These are phyloP conservation scores for Passalora sequoiae DNA, from an alignment of 2,329 filamentous ascomycete species.

Conservation along the genomic window DNA sequence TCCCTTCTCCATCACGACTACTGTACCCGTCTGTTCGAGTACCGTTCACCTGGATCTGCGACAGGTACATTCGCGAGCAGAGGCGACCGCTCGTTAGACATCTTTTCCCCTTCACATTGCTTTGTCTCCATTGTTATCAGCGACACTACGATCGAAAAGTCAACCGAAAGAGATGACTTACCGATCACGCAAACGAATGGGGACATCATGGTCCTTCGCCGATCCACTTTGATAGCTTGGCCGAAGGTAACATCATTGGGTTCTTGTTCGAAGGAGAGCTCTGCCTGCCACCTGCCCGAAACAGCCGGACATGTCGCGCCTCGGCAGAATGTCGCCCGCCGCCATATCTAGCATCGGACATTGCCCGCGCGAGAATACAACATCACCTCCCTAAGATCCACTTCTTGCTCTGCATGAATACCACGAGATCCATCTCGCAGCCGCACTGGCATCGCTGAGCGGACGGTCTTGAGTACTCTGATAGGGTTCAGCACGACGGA, in stretches of 20 bases:
- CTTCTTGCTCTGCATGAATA: neutral
- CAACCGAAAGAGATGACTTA: slow-evolving; percentile 3
- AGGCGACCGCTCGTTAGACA: slow-evolving; percentile 58
- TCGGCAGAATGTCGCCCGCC: neutral
- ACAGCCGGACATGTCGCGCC: neutral
- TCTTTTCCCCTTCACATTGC: slow-evolving; percentile 26
- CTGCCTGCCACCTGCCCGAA: slow-evolving; percentile 1
- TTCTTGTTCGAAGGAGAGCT: neutral
- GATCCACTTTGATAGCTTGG: slow-evolving; percentile 19
- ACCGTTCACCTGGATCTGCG: slow-evolving; percentile 50
- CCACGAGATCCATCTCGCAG: neutral
- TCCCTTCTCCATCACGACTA: neutral
- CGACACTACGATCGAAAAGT: neutral
- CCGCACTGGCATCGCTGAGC: neutral
- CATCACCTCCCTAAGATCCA: neutral
- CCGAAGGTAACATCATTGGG: slow-evolving; percentile 17
- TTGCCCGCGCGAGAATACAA: neutral
- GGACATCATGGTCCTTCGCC: slow-evolving; percentile 11
- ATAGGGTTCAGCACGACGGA: too few species aligned
- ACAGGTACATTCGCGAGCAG: slow-evolving; percentile 61
- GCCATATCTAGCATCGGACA: too few species aligned
- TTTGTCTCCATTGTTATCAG: slow-evolving; percentile 19
- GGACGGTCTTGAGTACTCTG: too few species aligned
- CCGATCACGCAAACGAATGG: neutral
- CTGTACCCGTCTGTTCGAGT: slow-evolving; percentile 37